A percentile compares a stretch with the other conserved stretches of the same genome.
Conservation (phyloP, 2,329 filamentous ascomycete genomes). For the Ciborinia camelliae region DNA sequence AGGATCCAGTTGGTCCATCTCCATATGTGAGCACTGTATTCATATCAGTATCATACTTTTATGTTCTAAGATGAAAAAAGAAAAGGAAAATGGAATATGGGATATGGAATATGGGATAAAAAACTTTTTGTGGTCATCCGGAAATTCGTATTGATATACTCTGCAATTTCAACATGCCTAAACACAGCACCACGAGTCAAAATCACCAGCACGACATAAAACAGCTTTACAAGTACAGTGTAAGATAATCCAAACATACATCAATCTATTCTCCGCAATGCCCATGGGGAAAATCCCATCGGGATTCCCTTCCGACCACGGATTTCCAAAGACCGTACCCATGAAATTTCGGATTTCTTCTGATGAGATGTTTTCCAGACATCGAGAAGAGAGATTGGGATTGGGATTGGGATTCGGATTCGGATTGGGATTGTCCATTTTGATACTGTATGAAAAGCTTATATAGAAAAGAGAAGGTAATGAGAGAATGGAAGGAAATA, state of each 20-base stretch:
- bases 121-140: constrained; percentile 13
- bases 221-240: neutral
- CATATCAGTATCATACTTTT: neutral
- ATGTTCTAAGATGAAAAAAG: too few species aligned
- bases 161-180: constrained; percentile 22
- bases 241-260: constrained; percentile 11
- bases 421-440: constrained; percentile 6
- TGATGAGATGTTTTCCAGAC: constrained; percentile 13
- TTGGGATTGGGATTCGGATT: too few species aligned
- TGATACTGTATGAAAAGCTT: too few species aligned
- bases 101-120: neutral
- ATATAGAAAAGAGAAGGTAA: neutral
- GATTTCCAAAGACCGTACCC: constrained; percentile 21
- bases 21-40: constrained; percentile 22
- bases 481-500: neutral
- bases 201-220: neutral
- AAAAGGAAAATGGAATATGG: neutral
- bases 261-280: constrained; percentile 24
- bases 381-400: constrained; percentile 19
- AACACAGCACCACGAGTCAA: too few species aligned
- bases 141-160: constrained; percentile 19
- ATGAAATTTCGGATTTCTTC: constrained; percentile 17
- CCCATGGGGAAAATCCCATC: constrained; percentile 23
- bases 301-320: constrained; percentile 18
- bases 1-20: constrained; percentile 32